Evolutionary conservation across 768 basidiomycete genomes (phyloP), one percentile per base, ranked within the genome.

Genomic region (Auriscalpium vulgare): DNA sequence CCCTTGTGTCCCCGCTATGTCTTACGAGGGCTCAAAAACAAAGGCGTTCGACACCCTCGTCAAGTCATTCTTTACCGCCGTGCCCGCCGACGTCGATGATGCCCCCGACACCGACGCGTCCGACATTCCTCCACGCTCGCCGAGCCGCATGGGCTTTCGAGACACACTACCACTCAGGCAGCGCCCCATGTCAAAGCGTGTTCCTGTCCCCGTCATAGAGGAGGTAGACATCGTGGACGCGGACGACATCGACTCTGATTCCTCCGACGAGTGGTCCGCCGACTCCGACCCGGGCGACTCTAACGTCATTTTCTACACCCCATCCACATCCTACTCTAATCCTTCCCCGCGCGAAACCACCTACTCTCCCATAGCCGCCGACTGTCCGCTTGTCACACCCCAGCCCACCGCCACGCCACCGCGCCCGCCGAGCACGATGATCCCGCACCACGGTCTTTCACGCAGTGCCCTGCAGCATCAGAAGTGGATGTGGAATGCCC

Each of bases 401-500:
- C 45, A 9, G 4, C 38, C 54, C 16, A 11, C 44, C 47, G 36
- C 50, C n/a, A 14, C 50, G n/a, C 37, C 47, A 21, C 57, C 6
- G 48, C 46, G 13, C 16, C 46, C 3, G 40, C 49, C 9, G 23
- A 50, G 16, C 60, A 50, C 45, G 29, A 47, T 34, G 19, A 44
- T 57, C 37, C 50, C 56, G 3, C 75, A 88, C 58, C 85, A 80
- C 63, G 86, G 86, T 2, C 75, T 82, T 59, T 87, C 85, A 11
- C 78, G 79, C 16, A 78, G 77, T 56, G 80, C 81, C 2, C 74
- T 88, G 37, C 69, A 74, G 13, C 78, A 85, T 62, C 67, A 79
- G 60, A 87, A 85, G 64, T 78, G 70, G 66, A 76, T 88, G 60
- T 88, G 86, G 86, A 70, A 72, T 38, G 65, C 73, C 7, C 79